Conservation (phyloP, 768 basidiomycete species). For the Ramaria rubella region DNA sequence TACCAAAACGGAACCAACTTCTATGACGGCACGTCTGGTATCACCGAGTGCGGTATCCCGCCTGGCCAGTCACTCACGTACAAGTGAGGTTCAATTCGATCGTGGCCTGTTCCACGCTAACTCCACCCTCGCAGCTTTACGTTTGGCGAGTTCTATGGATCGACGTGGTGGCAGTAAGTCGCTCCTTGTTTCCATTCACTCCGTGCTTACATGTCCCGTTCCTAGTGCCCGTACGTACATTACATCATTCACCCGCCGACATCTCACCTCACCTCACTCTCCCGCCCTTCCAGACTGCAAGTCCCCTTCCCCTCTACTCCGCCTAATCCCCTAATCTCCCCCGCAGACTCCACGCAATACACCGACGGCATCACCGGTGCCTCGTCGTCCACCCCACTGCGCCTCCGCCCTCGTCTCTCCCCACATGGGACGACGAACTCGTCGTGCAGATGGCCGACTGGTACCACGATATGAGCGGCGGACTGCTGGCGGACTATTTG, state of each 20-base stretch:
- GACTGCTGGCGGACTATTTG: slow-evolving; percentile 22
- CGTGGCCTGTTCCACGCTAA: background rate
- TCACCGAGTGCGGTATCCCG: slow-evolving; percentile 51
- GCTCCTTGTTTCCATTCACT: background rate
- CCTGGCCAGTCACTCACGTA: slow-evolving; percentile 39
- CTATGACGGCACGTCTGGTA: slow-evolving; percentile 41
- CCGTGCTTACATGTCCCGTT: background rate
- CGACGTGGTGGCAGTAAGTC: slow-evolving; percentile 46
- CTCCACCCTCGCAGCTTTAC: slow-evolving; percentile 37
- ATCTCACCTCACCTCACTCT: background rate
- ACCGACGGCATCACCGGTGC: slow-evolving; percentile 47
- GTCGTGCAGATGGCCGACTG: no score
- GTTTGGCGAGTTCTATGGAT: slow-evolving; percentile 37
- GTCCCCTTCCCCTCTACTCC: background rate
- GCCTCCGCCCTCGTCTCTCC: slow-evolving; percentile 26
- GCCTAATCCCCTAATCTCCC: background rate
- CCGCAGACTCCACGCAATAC: slow-evolving; percentile 27
- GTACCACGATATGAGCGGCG: slow-evolving; percentile 26
- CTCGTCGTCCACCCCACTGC: slow-evolving; percentile 39
- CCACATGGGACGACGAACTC: slow-evolving; percentile 34
- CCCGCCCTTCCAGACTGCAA: slow-evolving; percentile 16
- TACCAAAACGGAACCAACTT: slow-evolving; percentile 41
- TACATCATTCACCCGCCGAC: background rate
- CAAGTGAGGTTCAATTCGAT: slow-evolving; percentile 23
- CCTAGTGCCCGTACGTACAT: slow-evolving; percentile 21